Conservation (phyloP, 257 asterid species). For the Striga asiatica region DNA sequence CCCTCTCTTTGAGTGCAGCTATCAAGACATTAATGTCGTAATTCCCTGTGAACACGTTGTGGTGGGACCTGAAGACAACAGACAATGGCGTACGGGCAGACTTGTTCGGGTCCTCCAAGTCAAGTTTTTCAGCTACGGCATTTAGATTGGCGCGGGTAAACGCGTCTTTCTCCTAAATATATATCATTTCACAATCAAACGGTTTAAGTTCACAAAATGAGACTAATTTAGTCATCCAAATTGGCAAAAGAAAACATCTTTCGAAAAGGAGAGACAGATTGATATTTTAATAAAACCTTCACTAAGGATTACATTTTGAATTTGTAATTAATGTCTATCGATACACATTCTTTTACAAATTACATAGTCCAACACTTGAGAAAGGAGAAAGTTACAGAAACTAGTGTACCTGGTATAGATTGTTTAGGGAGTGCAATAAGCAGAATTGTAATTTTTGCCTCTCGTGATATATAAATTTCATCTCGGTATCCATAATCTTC, state of each 20-base stretch:
- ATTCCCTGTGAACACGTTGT: conserved; percentile 69
- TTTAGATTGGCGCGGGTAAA: conserved; percentile 55
- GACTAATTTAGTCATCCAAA: neutral
- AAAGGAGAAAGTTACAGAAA: neutral
- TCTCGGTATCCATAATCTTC: conserved; percentile 37
- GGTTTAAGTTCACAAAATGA: neutral
- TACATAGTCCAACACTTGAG: neutral
- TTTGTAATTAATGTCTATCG: neutral
- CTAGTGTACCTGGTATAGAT: conserved; percentile 71
- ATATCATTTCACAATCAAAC: neutral
- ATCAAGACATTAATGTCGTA: conserved; percentile 77
- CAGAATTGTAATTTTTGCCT: conserved; percentile 77
- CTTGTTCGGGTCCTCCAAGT: conserved; percentile 50
- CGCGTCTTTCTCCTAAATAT: conserved; percentile 60
- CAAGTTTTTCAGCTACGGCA: conserved; percentile 53
- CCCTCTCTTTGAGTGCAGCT: conserved; percentile 62
- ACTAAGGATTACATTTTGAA: neutral
- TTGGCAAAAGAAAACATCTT: neutral
- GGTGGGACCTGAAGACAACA: conserved; percentile 69
- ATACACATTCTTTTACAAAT: neutral
- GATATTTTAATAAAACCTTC: no score
- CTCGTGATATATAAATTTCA: conserved; percentile 58
- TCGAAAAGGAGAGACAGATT: neutral
- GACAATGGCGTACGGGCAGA: conserved; percentile 56
- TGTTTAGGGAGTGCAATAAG: conserved; percentile 84